Base-by-base conservation (phyloP, 169 alveolate species). In the Babesia ovata region DNA sequence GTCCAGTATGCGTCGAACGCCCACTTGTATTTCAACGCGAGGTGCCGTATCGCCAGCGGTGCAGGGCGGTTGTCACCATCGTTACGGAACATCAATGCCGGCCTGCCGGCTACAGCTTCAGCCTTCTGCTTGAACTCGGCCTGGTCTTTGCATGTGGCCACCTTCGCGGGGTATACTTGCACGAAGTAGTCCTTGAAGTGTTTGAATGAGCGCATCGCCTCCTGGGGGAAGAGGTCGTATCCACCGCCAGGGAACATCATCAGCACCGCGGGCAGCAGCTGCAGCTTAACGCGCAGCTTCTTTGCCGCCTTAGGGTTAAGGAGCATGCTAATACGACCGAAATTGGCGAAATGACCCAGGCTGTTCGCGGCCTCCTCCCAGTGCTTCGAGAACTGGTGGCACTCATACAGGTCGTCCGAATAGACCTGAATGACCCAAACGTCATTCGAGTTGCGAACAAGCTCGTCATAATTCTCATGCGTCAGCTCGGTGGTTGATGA, bases 391-490 rank as follows among this genome's bases (percentile, higher is more conserved):
- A 82, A 82, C n/a, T 53, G 39, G 36, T 71, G 71, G 66, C 86
- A 82, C 21, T 50, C 67, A 22, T 29, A 62, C 28, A 17, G 22
- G 57, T 73, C 89, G 33, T 82, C 89, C 29, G 89, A 82, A 48
- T 82, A 82, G 45, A 74, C 61, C 50, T 71, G 89, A 12, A 82
- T 75, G 44, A 73, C 82, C 89, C 89, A 82, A 33, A 82, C 42
- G 39, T 82, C 65, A 19, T 29, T 36, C n/a, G 85, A 73, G n/a
- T 45, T 44, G 14, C 50, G 29, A 22, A 82, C 89, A 4, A 82
- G 56, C 72, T 58, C 52, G 45, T 72, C 70, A 28, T 36, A 82
- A 21, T 82, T 72, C 42, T 36, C 21, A 14, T 10, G 65, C 4
- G 84, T 73, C 73, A 82, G 52, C 52, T 73, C 74, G 17, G 63